Conservation (phyloP, 495 filamentous ascomycete genomes). For the Hypomontagnella monticulosa region DNA sequence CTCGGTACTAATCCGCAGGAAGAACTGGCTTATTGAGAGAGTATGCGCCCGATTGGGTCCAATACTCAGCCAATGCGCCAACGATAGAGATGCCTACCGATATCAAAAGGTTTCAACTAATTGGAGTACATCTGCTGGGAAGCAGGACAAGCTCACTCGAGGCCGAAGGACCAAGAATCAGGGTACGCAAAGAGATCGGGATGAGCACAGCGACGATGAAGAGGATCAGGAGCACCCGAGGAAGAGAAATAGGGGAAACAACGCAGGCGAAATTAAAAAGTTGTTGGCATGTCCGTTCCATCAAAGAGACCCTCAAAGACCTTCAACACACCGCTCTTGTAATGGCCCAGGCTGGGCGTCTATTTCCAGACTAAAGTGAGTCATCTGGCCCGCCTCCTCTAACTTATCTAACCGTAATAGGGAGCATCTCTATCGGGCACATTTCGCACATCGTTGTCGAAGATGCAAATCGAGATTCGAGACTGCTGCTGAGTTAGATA, state of each 20-base stretch:
- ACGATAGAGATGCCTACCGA: neutral
- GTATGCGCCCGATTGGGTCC: neutral
- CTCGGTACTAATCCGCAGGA: neutral
- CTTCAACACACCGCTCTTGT: conserved; percentile 1
- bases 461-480: conserved; percentile 5
- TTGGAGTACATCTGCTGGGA: too few relatives aligned
- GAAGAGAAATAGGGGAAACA: neutral
- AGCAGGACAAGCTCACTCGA: neutral
- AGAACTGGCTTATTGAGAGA: neutral
- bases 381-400: neutral
- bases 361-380: conserved; percentile 2
- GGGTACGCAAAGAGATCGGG: neutral
- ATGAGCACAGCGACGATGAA: conserved; percentile 2
- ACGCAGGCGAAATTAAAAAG: neutral
- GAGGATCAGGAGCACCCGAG: neutral
- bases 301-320: conserved; percentile 1
- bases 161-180: neutral
- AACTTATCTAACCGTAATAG: neutral
- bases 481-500: neutral
- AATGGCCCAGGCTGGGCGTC: neutral
- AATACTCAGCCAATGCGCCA: neutral
- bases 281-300: neutral
- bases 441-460: neutral
- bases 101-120: neutral
- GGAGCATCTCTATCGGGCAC: conserved; percentile 2